A percentile compares a stretch with the other conserved stretches of the same genome.
phyloP scores from a whole-genome alignment of 441 rosid species.

The Macaranga tanarius region DNA sequence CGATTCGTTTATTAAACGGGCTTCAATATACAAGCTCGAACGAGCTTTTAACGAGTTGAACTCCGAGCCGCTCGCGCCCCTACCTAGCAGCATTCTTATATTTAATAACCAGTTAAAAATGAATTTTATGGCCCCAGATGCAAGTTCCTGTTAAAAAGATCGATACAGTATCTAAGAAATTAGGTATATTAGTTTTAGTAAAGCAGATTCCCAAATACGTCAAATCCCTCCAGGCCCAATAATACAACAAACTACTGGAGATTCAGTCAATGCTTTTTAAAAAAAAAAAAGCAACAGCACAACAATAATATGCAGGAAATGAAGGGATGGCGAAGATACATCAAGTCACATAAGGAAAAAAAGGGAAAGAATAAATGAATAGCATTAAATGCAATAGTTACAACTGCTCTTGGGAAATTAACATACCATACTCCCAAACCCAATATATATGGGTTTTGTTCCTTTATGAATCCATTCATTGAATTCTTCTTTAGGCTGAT shows the following conservation, averaged over 20 bases:
- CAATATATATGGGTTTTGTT: conserved; percentile 78
- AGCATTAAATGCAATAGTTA: not conserved
- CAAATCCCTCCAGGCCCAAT: not conserved
- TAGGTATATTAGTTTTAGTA: not conserved
- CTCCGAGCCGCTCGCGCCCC: too few species aligned
- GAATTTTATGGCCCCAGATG: not conserved
- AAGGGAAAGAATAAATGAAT: conserved; percentile 10
- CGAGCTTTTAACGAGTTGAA: too few species aligned
- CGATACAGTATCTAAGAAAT: not conserved
- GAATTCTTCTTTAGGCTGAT: conserved; percentile 70
- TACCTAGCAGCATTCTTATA: not conserved
- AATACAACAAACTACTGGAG: not conserved
- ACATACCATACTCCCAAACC: conserved; percentile 99
- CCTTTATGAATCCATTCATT: conserved; percentile 76
- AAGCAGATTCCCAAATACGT: not conserved
- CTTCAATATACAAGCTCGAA: too few species aligned
- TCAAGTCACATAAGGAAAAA: not conserved
- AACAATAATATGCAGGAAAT: not conserved
- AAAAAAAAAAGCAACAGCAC: not conserved
- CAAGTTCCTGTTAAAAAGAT: not conserved
- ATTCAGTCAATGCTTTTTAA: not conserved
- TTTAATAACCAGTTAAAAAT: not conserved
- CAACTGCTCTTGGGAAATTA: conserved; percentile 2
- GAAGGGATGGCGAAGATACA: not conserved
- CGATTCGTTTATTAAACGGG: too few species aligned